Base-by-base conservation (phyloP, 306 rosid genomes). In the Delonix regia region DNA sequence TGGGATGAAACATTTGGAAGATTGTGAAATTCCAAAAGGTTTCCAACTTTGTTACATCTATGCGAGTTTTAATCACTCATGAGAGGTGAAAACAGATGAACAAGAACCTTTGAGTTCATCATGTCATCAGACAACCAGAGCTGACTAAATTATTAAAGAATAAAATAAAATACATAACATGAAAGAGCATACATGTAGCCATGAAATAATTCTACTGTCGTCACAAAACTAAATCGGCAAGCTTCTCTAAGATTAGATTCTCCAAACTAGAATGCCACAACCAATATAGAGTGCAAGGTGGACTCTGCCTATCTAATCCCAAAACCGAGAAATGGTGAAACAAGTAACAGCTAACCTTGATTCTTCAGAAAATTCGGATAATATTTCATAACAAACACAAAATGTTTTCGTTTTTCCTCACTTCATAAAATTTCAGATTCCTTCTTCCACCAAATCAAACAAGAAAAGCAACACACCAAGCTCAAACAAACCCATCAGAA, bases 51-150 rank as follows among this genome's bases (percentile, higher is more conserved):
- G 9, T 14, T 16, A 22, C 24, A 41, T 47, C 38, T 38, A 30
- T 30, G 36, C 64, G 39, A 57, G 30, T 16, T 38, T 49, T 52
- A 9, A 42, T 60, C 63, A 52, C 62, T 41, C 59, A 65, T 28
- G 42, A 55, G 25, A 41, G 45, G 36, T 11, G n/a, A 57, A 72
- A 60, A 5, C 38, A 80, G 67, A 44, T 77, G 65, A 66, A 78
- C 39, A 39, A 52, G 63, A 74, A 71, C 52, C 69, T 57, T 36
- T 12, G 56, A 28, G 59, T 72, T 76, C 70, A 76, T 33, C 64
- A 74, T 28, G 42, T 39, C 30, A 48, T 22, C 21, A 6, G 59
- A 76, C 41, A 5, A n/a, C 38, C 67, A 70, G 42, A 36, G 41
- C 15, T 4, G 7, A 76, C 6, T 6, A 70, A 9, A 36, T 36